phyloP scores from a whole-genome alignment of 257 asterid genomes.

The Prunella vulgaris region DNA sequence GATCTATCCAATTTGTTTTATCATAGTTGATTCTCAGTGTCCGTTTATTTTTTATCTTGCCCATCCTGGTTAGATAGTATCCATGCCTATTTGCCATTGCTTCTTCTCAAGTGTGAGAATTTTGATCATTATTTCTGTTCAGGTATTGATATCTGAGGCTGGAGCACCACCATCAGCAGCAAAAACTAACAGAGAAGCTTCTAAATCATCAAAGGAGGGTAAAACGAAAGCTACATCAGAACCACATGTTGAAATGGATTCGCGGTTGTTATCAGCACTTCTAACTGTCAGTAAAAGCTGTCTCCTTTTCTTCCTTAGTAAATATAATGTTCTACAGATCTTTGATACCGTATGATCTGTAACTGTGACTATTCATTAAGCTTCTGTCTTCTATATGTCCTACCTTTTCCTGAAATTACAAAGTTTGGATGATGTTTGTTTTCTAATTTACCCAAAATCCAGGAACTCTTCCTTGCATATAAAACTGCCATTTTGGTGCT shows the following conservation, averaged over 20 bases:
- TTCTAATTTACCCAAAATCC: not conserved
- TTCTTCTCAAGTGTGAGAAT: not conserved
- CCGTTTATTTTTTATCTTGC: not conserved
- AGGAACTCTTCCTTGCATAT: not conserved
- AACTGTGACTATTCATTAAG: not conserved
- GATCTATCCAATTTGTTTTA: not conserved
- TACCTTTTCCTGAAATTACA: not conserved
- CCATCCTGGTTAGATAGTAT: not conserved
- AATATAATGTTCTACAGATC: not conserved
- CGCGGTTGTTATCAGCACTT: slow-evolving; percentile 83
- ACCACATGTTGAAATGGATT: slow-evolving; percentile 86
- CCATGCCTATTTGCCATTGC: not conserved
- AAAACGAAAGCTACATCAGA: slow-evolving; percentile 40
- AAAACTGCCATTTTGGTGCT: not conserved
- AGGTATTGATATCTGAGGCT: slow-evolving; percentile 83
- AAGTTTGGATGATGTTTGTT: not conserved
- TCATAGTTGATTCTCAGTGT: not conserved
- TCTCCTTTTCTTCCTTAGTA: slow-evolving; percentile 13
- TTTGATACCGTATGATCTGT: slow-evolving; percentile 6
- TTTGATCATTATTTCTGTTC: slow-evolving; percentile 16
- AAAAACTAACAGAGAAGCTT: slow-evolving; percentile 37
- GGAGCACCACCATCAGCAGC: slow-evolving; percentile 30
- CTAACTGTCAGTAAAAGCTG: slow-evolving; percentile 53
- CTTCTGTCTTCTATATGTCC: not conserved
- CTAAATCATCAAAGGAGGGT: slow-evolving; percentile 41